Base-by-base conservation (phyloP, 2,329 filamentous ascomycete genomes). In the Calonectria montana region DNA sequence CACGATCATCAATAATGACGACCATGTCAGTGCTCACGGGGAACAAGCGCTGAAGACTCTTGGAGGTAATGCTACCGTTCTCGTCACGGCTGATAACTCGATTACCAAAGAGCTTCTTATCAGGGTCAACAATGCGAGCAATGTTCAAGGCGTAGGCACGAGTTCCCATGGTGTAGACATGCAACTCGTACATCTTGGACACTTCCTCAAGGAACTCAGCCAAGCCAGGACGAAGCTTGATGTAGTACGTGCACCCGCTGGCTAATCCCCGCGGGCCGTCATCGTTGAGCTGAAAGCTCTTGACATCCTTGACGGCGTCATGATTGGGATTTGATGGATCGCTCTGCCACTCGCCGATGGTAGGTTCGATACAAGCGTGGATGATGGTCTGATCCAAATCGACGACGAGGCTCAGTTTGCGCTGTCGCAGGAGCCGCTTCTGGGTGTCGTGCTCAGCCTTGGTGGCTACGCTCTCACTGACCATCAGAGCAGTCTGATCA, bases 131-230 rank as follows among this genome's bases (percentile, higher is more conserved):
- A 74, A 99, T 96, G 77, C 94, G 93, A 43, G 95, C 95, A 77
- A 99, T 97, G 73, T 94, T 93, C 77, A 96, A 89, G 12, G 97
- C 97, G 81, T 99, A 99, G n/a, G 96, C 94, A 74, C 97, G 91
- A 25, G 97, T 99, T 69, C 96, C 97, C 97, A 99, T 99, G 50
- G 97, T 99, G 86, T 99, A 99, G 74, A 99, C 96, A 82, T 99
- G 97, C 80, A 98, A 88, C 85, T 99, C 97, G 84, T 97, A 99
- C 79, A 97, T 87, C 79, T 92, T 89, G 1, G 95, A 91, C 59
- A 98, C 89, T 65, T 91, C 90, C 70, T 94, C 88, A 61, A 99
- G 87, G 80, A 99, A 99, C 48, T 93, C 90, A 73, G 91, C 88
- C 63, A 98, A 86, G 3, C 96, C 95, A 0, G 97, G 97, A 41